Conservation (phyloP, 164 flowering plant species). For the Macadamia tetraphylla region DNA sequence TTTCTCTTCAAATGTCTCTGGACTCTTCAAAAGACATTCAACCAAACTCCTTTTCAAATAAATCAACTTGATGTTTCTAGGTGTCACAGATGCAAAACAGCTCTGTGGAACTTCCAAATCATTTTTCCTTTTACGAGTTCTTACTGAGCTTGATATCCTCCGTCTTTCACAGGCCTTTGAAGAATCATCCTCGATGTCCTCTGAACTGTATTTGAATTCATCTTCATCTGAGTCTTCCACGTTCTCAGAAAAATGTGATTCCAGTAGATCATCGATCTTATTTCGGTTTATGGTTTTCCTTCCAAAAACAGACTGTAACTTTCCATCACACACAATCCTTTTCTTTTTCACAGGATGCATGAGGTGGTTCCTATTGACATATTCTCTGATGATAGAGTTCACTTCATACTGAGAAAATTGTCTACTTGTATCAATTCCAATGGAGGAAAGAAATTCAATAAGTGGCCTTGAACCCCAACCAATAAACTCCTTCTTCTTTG, state of each 20-base stretch:
- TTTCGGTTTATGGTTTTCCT: slow-evolving; percentile 36
- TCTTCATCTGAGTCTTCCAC: slow-evolving; percentile 35
- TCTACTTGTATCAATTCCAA: slow-evolving; percentile 43
- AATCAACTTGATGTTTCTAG: slow-evolving; percentile 53
- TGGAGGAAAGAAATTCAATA: slow-evolving; percentile 45
- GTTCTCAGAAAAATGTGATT: slow-evolving; percentile 52
- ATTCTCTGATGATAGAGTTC: slow-evolving; percentile 33
- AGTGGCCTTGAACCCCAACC: slow-evolving; percentile 84
- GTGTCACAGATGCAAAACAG: slow-evolving; percentile 49
- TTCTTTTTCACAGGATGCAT: slow-evolving; percentile 43
- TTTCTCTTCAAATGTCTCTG: slow-evolving; percentile 48
- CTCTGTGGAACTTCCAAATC: slow-evolving; percentile 17
- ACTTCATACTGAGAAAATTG: slow-evolving; percentile 48
- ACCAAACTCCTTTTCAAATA: slow-evolving; percentile 59
- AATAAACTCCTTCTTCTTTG: slow-evolving; percentile 39
- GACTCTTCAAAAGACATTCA: slow-evolving; percentile 36
- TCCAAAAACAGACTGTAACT: slow-evolving; percentile 38
- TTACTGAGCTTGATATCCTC: slow-evolving; percentile 11
- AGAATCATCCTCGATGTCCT: slow-evolving; percentile 18
- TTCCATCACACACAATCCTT: slow-evolving; percentile 47
- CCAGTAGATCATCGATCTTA: slow-evolving; percentile 38
- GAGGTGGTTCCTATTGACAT: slow-evolving; percentile 48
- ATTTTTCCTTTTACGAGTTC: slow-evolving; percentile 14
- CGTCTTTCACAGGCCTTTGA: slow-evolving; percentile 14
- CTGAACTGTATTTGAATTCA: slow-evolving; percentile 25